phyloP scores from a whole-genome alignment of 495 filamentous ascomycete genomes.

The Extremus antarcticus region DNA sequence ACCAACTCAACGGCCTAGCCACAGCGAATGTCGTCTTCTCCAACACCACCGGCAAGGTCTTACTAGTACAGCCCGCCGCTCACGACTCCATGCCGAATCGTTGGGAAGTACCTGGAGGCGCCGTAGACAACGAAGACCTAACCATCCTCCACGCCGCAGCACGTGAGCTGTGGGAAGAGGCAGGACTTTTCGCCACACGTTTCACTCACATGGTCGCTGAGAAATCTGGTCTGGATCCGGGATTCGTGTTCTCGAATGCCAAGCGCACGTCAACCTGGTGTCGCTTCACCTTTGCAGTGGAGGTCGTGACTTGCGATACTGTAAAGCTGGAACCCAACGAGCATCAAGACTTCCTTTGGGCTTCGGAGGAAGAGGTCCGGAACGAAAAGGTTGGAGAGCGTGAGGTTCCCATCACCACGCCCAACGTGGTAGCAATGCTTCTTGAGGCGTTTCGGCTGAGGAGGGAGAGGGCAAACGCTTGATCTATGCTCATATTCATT shows the following conservation, averaged over 20 bases:
- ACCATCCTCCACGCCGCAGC: constrained; percentile 45
- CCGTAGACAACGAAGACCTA: constrained; percentile 37
- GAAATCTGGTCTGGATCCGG: constrained; percentile 23
- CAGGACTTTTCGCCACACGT: constrained; percentile 39
- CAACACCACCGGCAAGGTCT: constrained; percentile 20
- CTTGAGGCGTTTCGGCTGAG: constrained; percentile 6
- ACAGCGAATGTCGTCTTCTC: not conserved
- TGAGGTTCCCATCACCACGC: not conserved
- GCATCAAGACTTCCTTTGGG: constrained; percentile 29
- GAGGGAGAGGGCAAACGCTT: constrained; percentile 3
- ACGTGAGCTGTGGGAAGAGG: constrained; percentile 50
- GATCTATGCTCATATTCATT: no score
- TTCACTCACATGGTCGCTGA: constrained; percentile 35
- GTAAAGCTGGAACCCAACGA: constrained; percentile 24
- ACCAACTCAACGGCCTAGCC: not conserved
- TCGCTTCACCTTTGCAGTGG: constrained; percentile 34
- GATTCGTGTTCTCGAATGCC: not conserved
- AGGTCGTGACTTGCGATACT: constrained; percentile 11
- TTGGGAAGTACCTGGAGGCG: constrained; percentile 53
- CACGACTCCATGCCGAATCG: constrained; percentile 35
- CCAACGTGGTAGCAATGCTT: not conserved
- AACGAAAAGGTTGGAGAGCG: not conserved
- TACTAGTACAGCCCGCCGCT: constrained; percentile 45
- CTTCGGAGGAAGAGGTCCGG: constrained; percentile 25
- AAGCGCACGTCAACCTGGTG: constrained; percentile 19